Percentiles rank a stretch among this genome's conserved stretches.
phyloP scores from a whole-genome alignment of 2,329 filamentous ascomycete species.

The Scytalidium lignicola region DNA sequence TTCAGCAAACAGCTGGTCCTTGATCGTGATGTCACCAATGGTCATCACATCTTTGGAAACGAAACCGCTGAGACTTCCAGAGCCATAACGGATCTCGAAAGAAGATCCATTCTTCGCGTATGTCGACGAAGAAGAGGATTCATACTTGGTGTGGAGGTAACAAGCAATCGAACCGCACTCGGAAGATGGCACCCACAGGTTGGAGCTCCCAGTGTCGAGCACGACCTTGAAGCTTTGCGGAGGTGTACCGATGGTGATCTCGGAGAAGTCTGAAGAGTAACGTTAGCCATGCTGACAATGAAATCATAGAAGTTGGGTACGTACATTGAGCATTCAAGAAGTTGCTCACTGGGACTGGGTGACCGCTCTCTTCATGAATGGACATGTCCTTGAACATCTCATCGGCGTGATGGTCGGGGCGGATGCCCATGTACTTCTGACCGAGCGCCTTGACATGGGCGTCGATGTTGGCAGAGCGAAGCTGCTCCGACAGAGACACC shows the following conservation, averaged over 20 bases:
- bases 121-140: constrained; percentile 80
- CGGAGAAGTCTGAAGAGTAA: constrained; percentile 73
- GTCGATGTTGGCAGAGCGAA: constrained; percentile 79
- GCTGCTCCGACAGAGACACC: constrained; percentile 84
- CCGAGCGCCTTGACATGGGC: constrained; percentile 76
- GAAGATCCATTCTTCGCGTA: constrained; percentile 91
- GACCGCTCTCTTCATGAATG: constrained; percentile 59
- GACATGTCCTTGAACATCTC: constrained; percentile 75
- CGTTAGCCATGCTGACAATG: constrained; percentile 9
- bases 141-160: constrained; percentile 96
- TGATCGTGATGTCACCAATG: constrained; percentile 85
- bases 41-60: constrained; percentile 81
- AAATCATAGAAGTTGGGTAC: constrained; percentile 11
- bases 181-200: constrained; percentile 93
- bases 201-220: constrained; percentile 96
- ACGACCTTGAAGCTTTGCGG: constrained; percentile 97
- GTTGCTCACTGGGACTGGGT: constrained; percentile 89
- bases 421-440: constrained; percentile 93
- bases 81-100: constrained; percentile 94
- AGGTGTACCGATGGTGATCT: constrained; percentile 87
- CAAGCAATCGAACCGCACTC: constrained; percentile 94
- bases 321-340: constrained; percentile 97
- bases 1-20: constrained; percentile 92
- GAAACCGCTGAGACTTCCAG: constrained; percentile 87
- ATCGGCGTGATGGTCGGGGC: constrained; percentile 63